Base-by-base conservation (phyloP, 495 filamentous ascomycete species). In the Hypoxylon subgilvum region DNA sequence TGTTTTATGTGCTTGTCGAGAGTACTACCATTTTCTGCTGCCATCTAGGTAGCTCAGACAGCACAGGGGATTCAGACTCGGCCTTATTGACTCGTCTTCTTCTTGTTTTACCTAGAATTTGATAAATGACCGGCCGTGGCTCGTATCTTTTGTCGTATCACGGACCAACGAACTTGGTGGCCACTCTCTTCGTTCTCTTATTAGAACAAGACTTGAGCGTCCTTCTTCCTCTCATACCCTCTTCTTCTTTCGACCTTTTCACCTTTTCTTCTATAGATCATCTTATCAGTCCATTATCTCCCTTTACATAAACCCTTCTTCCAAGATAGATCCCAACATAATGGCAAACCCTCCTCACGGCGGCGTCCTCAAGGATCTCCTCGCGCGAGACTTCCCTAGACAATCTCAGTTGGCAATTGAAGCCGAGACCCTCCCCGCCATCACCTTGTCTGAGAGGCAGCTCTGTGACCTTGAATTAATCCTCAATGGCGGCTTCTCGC, bases 391-490 rank as follows among this genome's bases (percentile, higher is more conserved):
- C 83, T 79, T 84, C 46, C 86, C 86, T 45, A 85, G 88, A 61
- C 86, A 93, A 39, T 75, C 79, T 27, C 74, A 95, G 74, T 86
- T 98, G 45, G 79, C 78, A 6, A 84, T 79, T 19, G 94, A 98
- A 75, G 92, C 93, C 7, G 92, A 96, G 77, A 87, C 71, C 7
- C 83, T 97, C 35, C 90, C 90, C 25, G 90, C 94, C 12, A 84
- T 98, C 63, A 76, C 88, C 38, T 82, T 98, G 64, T 86, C 84
- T 28, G 94, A 98, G 82, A 85, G 94, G 57, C 94, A 98, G 76
- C 84, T 98, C 16, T 98, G 94, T 76, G 94, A 98, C 80, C 83
- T 98, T 61, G 94, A 98, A 72, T 72, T 98, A 79, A 88, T 98
- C 60, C 84, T 97, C 76, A 96, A 86, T 76, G 94, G 94, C 67